phyloP scores from a whole-genome alignment of 2,329 filamentous ascomycete genomes.

The Cladosporium austrohemisphaericum region DNA sequence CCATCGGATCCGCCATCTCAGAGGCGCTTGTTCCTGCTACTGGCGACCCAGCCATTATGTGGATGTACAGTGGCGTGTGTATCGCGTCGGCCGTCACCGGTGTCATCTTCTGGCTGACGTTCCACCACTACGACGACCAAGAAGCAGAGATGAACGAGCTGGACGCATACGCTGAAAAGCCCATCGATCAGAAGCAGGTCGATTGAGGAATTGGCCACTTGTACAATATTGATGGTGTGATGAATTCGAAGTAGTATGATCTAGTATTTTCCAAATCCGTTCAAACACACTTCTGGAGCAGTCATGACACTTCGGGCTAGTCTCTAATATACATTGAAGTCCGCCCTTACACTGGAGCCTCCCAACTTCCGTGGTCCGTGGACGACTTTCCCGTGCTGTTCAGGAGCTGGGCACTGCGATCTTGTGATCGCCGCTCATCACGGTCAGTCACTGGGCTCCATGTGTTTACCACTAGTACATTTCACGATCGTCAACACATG shows the following conservation, averaged over 20 bases:
- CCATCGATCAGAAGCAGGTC: slow-evolving; percentile 4
- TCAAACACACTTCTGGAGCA: too few species aligned
- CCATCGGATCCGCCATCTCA: slow-evolving; percentile 57
- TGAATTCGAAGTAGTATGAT: slow-evolving; percentile 36
- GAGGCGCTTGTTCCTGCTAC: slow-evolving; percentile 59
- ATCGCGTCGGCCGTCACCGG: slow-evolving; percentile 21
- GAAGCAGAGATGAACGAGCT: slow-evolving; percentile 51
- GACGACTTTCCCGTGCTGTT: too few species aligned
- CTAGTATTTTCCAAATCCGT: too few species aligned
- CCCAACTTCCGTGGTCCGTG: too few species aligned
- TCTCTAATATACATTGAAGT: too few species aligned
- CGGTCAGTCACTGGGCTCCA: too few species aligned
- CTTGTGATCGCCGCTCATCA: too few species aligned
- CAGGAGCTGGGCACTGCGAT: too few species aligned
- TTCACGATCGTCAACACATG: too few species aligned
- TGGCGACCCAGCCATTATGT: slow-evolving; percentile 62
- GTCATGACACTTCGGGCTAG: too few species aligned
- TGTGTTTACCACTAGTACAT: too few species aligned
- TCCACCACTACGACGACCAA: slow-evolving; percentile 42
- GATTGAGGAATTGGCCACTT: not conserved
- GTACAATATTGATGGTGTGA: slow-evolving; percentile 11
- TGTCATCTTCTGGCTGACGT: slow-evolving; percentile 29
- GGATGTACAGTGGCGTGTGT: slow-evolving; percentile 48
- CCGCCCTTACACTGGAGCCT: too few species aligned
- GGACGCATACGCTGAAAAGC: slow-evolving; percentile 26